A percentile compares a stretch with the other conserved stretches of the same genome.
Evolutionary conservation across 208 protist genomes (phyloP).

Genomic region (Naegleria fowleri): DNA sequence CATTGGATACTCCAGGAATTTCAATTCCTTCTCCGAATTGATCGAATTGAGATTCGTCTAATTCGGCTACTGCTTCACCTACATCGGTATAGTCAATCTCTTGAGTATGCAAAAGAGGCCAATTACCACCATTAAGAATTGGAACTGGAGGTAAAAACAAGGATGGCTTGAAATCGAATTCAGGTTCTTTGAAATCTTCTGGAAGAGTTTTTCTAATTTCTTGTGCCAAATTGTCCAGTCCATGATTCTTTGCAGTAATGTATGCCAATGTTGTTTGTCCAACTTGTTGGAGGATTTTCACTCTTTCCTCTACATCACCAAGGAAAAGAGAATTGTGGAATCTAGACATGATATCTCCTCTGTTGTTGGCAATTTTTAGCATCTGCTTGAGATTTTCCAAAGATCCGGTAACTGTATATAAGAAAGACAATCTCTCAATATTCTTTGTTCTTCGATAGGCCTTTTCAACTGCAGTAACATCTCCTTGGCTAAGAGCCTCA

Average conservation of each 20-base stretch:
- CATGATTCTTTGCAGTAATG: conserved; percentile 70
- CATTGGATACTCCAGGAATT: background rate
- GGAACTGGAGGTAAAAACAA: background rate
- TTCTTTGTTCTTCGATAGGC: conserved; percentile 84
- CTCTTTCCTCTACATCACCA: conserved; percentile 71
- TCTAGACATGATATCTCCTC: conserved; percentile 71
- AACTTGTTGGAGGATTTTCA: conserved; percentile 52
- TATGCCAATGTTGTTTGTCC: conserved; percentile 77
- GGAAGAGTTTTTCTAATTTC: background rate
- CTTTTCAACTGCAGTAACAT: conserved; percentile 89
- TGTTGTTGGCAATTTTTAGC: conserved; percentile 64
- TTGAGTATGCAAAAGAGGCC: conserved; percentile 47
- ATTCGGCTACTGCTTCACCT: background rate
- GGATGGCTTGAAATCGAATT: background rate
- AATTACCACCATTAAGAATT: conserved; percentile 56
- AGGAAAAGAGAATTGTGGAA: conserved; percentile 88
- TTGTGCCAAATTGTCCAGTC: conserved; percentile 29
- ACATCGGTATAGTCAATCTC: conserved; percentile 17
- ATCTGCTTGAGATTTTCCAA: conserved; percentile 81
- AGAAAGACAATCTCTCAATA: conserved; percentile 79
- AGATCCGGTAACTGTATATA: conserved; percentile 93
- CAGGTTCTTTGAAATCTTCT: background rate
- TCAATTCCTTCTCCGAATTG: conserved; percentile 8
- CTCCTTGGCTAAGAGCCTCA: conserved; percentile 84
- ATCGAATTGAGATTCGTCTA: background rate